Percentiles rank a stretch among this genome's conserved stretches.
These are phyloP conservation scores for Tricholoma hemisulphureum DNA, from an alignment of 768 basidiomycete species.

Conservation along the genomic window DNA sequence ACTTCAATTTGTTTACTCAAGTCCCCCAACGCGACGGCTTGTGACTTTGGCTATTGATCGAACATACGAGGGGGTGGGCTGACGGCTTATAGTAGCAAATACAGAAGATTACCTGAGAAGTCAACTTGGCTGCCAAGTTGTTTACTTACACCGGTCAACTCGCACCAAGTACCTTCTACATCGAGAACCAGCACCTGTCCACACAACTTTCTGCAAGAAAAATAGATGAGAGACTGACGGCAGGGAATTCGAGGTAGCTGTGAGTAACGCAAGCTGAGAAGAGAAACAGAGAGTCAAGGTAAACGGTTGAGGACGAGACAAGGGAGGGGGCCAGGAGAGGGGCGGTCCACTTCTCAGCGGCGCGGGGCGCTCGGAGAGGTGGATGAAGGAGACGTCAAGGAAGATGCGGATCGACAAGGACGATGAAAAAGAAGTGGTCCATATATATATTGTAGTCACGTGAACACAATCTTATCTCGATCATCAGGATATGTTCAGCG, in stretches of 20 bases:
- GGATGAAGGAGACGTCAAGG: too few relatives aligned
- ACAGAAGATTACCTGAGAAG: slow-evolving; percentile 54
- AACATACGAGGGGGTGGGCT: slow-evolving; percentile 37
- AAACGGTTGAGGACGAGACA: too few relatives aligned
- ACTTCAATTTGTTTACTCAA: slow-evolving; percentile 88
- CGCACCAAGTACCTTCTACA: slow-evolving; percentile 86
- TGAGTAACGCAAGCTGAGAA: slow-evolving; percentile 75
- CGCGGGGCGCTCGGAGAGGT: too few relatives aligned
- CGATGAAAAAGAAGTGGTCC: too few relatives aligned
- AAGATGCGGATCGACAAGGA: too few relatives aligned
- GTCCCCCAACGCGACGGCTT: slow-evolving; percentile 87
- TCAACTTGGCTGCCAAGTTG: slow-evolving; percentile 75
- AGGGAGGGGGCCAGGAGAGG: too few relatives aligned
- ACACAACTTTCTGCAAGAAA: slow-evolving; percentile 69
- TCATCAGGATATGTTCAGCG: too few relatives aligned
- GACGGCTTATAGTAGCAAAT: not conserved
- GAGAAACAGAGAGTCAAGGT: too few relatives aligned
- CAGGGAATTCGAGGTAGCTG: slow-evolving; percentile 40
- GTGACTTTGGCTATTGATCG: slow-evolving; percentile 91
- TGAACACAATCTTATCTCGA: too few relatives aligned
- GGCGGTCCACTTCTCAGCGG: too few relatives aligned
- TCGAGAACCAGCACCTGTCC: slow-evolving; percentile 89
- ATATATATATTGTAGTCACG: too few relatives aligned
- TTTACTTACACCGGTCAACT: slow-evolving; percentile 82
- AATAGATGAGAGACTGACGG: not conserved